Evolutionary conservation across 164 flowering plant genomes (phyloP).

Genomic region (Paratinospora sagittata): DNA sequence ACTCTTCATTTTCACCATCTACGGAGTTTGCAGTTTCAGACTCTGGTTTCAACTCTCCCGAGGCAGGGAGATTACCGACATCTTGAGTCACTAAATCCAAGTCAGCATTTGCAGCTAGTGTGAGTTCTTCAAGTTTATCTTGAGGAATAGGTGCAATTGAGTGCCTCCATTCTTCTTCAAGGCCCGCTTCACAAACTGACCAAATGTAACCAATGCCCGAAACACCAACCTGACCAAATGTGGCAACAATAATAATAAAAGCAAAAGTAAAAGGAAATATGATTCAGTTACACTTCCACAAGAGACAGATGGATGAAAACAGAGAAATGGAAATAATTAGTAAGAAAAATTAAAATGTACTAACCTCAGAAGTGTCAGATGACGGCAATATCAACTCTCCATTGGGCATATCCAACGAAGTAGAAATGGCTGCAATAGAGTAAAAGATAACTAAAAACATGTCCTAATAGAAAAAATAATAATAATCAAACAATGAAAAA

Average conservation of each 20-base stretch:
- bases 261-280: not conserved
- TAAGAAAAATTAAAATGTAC: conserved; percentile 3
- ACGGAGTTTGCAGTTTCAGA: conserved; percentile 41
- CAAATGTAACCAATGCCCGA: conserved; percentile 84
- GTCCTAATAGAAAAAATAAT: not conserved
- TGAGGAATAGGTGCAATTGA: conserved; percentile 86
- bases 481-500: too few species aligned
- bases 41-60: conserved; percentile 57
- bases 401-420: conserved; percentile 29
- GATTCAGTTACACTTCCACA: not conserved
- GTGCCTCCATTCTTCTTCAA: conserved; percentile 93
- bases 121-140: conserved; percentile 55
- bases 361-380: conserved; percentile 57
- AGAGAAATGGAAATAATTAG: not conserved
- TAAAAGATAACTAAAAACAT: not conserved
- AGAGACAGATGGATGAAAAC: not conserved
- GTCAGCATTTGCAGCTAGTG: conserved; percentile 33
- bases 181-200: conserved; percentile 67
- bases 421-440: conserved; percentile 39
- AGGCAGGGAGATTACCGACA: conserved; percentile 40
- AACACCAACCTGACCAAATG: conserved; percentile 57
- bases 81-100: conserved; percentile 41
- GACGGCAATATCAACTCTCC: conserved; percentile 29
- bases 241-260: not conserved
- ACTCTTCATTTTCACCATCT: conserved; percentile 39